Conservation (phyloP, 2,329 filamentous ascomycete species). For the Chlorencoelia australis region DNA sequence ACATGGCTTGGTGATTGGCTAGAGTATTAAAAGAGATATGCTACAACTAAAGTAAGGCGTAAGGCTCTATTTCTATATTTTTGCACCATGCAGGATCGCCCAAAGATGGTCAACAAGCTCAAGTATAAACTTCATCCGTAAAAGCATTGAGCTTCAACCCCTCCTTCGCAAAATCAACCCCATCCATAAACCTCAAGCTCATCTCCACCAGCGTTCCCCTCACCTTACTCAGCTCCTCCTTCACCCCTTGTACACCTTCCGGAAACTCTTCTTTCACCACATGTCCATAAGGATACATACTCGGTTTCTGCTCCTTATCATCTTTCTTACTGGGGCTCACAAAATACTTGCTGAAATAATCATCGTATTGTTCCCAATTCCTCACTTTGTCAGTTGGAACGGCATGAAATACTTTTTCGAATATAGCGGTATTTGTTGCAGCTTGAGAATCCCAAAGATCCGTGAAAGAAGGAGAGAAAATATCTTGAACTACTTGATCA, state of each 20-base stretch:
- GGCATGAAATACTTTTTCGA: slow-evolving; percentile 70
- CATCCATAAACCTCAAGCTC: slow-evolving; percentile 78
- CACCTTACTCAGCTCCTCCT: slow-evolving; percentile 56
- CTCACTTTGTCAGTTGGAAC: slow-evolving; percentile 60
- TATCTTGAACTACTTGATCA: slow-evolving; percentile 63
- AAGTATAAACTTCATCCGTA: slow-evolving; percentile 64
- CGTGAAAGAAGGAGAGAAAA: slow-evolving; percentile 57
- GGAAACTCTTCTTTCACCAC: slow-evolving; percentile 72
- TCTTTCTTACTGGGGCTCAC: slow-evolving; percentile 40
- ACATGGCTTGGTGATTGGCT: too few species aligned
- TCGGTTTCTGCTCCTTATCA: slow-evolving; percentile 34
- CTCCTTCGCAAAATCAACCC: slow-evolving; percentile 75
- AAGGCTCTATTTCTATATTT: too few species aligned
- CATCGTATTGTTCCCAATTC: slow-evolving; percentile 64
- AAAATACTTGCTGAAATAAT: slow-evolving; percentile 61
- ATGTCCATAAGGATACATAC: slow-evolving; percentile 73
- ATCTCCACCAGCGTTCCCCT: slow-evolving; percentile 75
- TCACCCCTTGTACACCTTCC: slow-evolving; percentile 62
- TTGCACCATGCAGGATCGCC: too few species aligned
- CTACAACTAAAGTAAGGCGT: too few species aligned
- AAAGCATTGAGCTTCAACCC: slow-evolving; percentile 63
- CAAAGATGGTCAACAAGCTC: too few species aligned
- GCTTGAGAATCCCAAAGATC: slow-evolving; percentile 66
- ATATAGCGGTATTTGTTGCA: slow-evolving; percentile 68
- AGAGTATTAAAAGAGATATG: too few species aligned